Evolutionary conservation across 2,329 filamentous ascomycete genomes (phyloP).

Genomic region (Rhynchosporium secalis): DNA sequence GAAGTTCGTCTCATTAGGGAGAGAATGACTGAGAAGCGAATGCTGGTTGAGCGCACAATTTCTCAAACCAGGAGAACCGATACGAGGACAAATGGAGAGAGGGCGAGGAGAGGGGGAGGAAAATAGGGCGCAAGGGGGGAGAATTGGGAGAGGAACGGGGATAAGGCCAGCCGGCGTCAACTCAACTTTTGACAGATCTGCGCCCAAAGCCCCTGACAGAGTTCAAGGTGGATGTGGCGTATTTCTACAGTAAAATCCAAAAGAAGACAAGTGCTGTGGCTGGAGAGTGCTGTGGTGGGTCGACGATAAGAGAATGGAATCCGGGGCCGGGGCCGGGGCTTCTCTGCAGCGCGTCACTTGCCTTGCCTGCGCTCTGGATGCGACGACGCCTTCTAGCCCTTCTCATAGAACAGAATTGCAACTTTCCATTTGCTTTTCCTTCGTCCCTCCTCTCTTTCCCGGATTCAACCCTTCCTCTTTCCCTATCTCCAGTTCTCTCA

Average conservation of each 20-base stretch:
- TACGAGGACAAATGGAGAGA: slow-evolving; percentile 6
- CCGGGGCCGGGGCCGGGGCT: not conserved
- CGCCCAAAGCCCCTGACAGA: slow-evolving; percentile 10
- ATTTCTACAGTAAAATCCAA: not conserved
- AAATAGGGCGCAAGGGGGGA: not conserved
- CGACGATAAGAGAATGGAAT: slow-evolving; percentile 10
- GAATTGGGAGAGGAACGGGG: slow-evolving; percentile 16
- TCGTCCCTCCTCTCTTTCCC: slow-evolving; percentile 5
- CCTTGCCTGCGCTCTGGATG: slow-evolving; percentile 17
- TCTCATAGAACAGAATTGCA: slow-evolving; percentile 28
- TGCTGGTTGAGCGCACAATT: slow-evolving; percentile 18
- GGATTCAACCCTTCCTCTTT: not conserved
- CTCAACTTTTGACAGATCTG: slow-evolving; percentile 9
- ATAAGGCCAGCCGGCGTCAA: not conserved
- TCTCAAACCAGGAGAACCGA: slow-evolving; percentile 13
- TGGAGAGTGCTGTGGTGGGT: slow-evolving; percentile 1
- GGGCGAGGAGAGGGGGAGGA: slow-evolving; percentile 1
- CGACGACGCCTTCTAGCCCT: slow-evolving; percentile 8
- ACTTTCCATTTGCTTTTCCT: slow-evolving; percentile 8
- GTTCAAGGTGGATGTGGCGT: slow-evolving; percentile 21
- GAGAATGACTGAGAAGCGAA: slow-evolving; percentile 18
- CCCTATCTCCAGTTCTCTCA: not conserved
- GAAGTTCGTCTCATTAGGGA: slow-evolving; percentile 63
- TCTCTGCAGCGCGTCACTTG: slow-evolving; percentile 21
- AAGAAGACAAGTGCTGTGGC: not conserved